Percentiles rank a stretch among this genome's conserved stretches.
Evolutionary conservation across 2,329 filamentous ascomycete species (phyloP).

Genomic region (Blastomyces percursus): DNA sequence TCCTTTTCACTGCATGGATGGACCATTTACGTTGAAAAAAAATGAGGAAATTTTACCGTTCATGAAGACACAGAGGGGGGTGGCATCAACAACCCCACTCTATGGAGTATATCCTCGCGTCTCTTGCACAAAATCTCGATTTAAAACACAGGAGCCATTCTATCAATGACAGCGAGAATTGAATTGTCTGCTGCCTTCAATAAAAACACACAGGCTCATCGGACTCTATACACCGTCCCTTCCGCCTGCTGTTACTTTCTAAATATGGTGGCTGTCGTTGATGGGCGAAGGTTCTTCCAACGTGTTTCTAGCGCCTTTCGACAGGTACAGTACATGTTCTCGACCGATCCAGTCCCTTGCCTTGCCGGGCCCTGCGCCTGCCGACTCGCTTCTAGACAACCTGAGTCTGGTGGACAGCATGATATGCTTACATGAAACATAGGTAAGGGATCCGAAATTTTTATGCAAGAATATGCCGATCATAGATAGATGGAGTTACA

Average conservation of each 20-base stretch:
- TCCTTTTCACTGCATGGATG: neutral
- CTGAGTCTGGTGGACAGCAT: neutral
- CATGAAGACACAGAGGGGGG: neutral
- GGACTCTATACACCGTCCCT: no score
- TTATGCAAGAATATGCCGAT: neutral
- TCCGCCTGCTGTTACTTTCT: no score
- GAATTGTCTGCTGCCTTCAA: no score
- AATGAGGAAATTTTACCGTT: neutral
- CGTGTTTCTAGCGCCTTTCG: no score
- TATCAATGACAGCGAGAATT: no score
- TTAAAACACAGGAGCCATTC: no score
- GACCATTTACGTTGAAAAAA: neutral
- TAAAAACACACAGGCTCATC: no score
- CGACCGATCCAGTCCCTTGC: neutral
- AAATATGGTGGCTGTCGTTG: no score
- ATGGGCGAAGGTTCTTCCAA: no score
- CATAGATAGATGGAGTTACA: neutral
- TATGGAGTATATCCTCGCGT: no score
- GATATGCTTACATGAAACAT: neutral
- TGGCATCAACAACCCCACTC: neutral
- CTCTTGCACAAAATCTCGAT: no score
- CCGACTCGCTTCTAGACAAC: neutral
- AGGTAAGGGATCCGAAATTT: neutral
- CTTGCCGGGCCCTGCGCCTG: neutral
- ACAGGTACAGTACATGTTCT: neutral